A percentile compares a stretch with the other conserved stretches of the same genome.
Conservation (phyloP, 306 rosid species). For the Cyclanthera cordifolia region DNA sequence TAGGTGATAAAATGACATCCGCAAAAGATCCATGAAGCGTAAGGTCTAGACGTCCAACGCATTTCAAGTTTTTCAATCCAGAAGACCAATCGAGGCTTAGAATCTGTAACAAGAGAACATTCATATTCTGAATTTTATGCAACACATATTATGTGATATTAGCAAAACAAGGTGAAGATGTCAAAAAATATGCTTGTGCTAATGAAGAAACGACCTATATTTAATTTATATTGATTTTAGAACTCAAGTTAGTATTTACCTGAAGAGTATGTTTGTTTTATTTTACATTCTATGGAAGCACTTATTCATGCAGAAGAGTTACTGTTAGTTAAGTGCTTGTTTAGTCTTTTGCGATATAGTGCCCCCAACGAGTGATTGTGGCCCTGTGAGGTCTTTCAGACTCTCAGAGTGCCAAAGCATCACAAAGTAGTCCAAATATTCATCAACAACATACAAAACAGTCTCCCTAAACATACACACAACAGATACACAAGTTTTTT, state of each 20-base stretch:
- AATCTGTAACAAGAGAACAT: constrained; percentile 39
- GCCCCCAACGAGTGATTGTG: constrained; percentile 4
- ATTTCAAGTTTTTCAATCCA: constrained; percentile 62
- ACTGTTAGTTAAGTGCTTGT: constrained; percentile 4
- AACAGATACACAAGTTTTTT: not conserved
- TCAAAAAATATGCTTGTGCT: not conserved
- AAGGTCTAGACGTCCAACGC: constrained; percentile 47
- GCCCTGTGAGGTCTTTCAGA: not conserved
- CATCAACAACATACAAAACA: not conserved
- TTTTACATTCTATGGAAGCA: not conserved
- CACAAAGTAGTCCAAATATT: not conserved
- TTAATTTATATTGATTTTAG: not conserved
- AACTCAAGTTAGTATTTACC: not conserved
- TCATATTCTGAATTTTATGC: not conserved
- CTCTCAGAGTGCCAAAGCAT: not conserved
- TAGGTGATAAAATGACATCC: constrained; percentile 51
- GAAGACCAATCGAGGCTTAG: constrained; percentile 62
- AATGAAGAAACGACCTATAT: not conserved
- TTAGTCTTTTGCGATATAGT: not conserved
- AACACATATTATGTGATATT: not conserved
- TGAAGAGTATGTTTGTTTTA: not conserved
- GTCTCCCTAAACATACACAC: not conserved
- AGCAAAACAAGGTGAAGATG: constrained; percentile 12
- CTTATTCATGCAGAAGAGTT: not conserved
- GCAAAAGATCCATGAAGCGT: constrained; percentile 71